These are phyloP conservation scores for Amaranthus cruentus DNA, from an alignment of 148 eudicot genomes.

Conservation along the genomic window DNA sequence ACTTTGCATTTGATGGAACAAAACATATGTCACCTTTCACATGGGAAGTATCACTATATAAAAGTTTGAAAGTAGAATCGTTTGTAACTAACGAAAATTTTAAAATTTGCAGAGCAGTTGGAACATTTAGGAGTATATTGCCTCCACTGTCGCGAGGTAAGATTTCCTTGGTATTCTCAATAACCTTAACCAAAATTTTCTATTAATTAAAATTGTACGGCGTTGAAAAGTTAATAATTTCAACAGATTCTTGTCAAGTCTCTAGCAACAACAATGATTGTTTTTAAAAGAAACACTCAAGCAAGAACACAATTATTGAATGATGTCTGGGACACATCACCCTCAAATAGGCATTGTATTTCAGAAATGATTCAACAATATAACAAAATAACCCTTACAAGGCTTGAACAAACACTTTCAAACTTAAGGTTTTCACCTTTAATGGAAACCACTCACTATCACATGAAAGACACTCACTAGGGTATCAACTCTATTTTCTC, in stretches of 20 bases:
- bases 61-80: too few relatives aligned
- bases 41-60: neutral
- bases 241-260: neutral
- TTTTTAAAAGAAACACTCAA: neutral
- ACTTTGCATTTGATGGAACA: constrained; percentile 1
- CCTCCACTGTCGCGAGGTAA: neutral
- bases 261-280: neutral
- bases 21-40: neutral
- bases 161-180: neutral
- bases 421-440: too few relatives aligned
- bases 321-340: too few relatives aligned
- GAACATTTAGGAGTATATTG: neutral
- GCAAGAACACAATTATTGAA: neutral
- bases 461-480: too few relatives aligned
- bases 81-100: neutral
- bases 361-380: too few relatives aligned
- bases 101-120: neutral
- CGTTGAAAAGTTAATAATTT: too few relatives aligned
- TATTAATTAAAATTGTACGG: neutral
- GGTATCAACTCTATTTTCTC: too few relatives aligned
- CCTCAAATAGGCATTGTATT: too few relatives aligned
- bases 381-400: too few relatives aligned
- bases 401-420: too few relatives aligned
- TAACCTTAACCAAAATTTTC: neutral
- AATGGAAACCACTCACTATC: too few relatives aligned